These are phyloP conservation scores for Tolypocladium cylindrosporum DNA, from an alignment of 2,329 filamentous ascomycete species.

Conservation along the genomic window DNA sequence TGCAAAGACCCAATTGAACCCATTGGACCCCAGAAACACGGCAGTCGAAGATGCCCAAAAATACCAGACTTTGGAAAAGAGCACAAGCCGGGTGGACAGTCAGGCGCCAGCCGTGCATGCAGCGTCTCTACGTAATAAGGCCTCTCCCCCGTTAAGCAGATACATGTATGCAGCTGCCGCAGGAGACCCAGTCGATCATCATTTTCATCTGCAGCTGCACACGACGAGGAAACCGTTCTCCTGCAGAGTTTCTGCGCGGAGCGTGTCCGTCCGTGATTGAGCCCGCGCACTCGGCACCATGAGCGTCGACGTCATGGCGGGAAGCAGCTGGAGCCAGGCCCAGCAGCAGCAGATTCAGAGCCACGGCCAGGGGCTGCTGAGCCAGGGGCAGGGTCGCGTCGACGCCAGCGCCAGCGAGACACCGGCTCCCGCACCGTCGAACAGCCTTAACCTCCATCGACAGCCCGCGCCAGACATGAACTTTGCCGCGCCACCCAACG, in stretches of 20 bases:
- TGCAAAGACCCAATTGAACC: too few relatives aligned
- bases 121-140: background rate
- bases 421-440: background rate
- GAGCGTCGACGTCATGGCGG: background rate
- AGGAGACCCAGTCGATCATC: background rate
- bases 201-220: background rate
- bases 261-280: background rate
- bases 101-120: background rate
- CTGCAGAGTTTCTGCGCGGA: background rate
- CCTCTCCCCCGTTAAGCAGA: background rate
- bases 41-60: background rate
- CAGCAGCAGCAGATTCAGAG: background rate
- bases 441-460: background rate
- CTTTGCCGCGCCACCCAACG: conserved; percentile 19
- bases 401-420: background rate
- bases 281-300: background rate
- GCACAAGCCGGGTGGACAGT: background rate
- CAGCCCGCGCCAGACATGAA: conserved; percentile 16
- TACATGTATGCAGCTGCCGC: background rate
- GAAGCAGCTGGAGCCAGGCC: background rate
- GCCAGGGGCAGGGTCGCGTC: background rate
- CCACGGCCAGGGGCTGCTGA: background rate
- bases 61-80: background rate
- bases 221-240: background rate
- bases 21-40: too few relatives aligned